Percentiles rank a stretch among this genome's conserved stretches.
These are phyloP conservation scores for Ganoderma lucidum DNA, from an alignment of 1,284 basidiomycete genomes.

Conservation along the genomic window DNA sequence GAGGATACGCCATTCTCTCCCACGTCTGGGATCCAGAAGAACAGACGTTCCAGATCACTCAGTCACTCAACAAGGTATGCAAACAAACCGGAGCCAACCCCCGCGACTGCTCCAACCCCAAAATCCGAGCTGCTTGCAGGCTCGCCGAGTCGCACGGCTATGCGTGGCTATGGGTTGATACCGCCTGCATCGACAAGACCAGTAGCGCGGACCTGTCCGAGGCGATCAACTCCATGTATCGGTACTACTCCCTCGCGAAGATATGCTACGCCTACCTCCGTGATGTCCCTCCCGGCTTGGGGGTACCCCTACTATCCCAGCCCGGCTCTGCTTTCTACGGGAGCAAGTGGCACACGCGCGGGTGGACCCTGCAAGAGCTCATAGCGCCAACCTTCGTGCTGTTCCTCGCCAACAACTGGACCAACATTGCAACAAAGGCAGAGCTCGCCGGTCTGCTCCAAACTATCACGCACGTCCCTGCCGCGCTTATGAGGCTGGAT, in stretches of 20 bases:
- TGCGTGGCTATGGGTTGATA: conserved; percentile 12
- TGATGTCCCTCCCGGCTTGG: conserved; percentile 5
- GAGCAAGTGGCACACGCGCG: conserved; percentile 9
- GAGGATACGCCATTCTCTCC: conserved; percentile 12
- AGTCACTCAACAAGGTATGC: neutral
- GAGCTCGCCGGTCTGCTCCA: conserved; percentile 10
- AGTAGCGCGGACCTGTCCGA: conserved; percentile 19
- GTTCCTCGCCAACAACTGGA: neutral
- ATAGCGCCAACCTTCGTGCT: conserved; percentile 36
- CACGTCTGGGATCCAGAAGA: conserved; percentile 10
- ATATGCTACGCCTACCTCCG: conserved; percentile 15
- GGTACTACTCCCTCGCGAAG: conserved; percentile 6
- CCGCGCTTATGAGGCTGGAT: conserved; percentile 6
- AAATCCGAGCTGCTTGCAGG: neutral
- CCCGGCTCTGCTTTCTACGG: neutral
- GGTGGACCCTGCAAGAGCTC: conserved; percentile 9
- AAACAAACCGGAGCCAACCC: neutral
- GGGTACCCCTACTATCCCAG: neutral
- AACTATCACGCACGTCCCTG: conserved; percentile 12
- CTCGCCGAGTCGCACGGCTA: conserved; percentile 8
- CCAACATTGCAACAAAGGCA: conserved; percentile 13
- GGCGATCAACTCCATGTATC: conserved; percentile 19
- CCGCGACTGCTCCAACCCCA: neutral
- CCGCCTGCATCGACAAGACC: conserved; percentile 13
- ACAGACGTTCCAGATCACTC: conserved; percentile 10